Base-by-base conservation (phyloP, 805 yeast genomes). In the Naumovozyma dairenensis region DNA sequence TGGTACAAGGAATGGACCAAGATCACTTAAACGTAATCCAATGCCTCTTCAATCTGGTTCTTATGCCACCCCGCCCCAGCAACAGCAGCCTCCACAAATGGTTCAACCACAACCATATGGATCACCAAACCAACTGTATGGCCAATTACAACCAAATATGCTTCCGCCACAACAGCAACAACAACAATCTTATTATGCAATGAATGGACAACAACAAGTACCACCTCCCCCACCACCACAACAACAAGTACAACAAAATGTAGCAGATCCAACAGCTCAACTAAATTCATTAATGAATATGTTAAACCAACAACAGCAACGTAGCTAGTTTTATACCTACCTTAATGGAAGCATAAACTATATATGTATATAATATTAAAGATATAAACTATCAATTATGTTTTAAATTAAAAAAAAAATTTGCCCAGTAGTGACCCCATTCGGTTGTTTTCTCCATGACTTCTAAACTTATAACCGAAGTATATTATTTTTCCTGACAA, bases 1-100 rank as follows among this genome's bases (percentile, higher is more conserved):
- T 57, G 76, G 84, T 14, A 73, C 86, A 4, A 73, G 82, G 61
- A 78, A 80, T 57, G 94, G 94, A 4, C 94, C 94, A 21, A 76
- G 79, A 52, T 80, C 93, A 3, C 78, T 80, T 36, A 69, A 67
- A 46, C 77, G 79, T 2, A 77, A 76, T 42, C 40, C 40, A 7
- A 10, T 14, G 8, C 26, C 26, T 24, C n/a, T n/a, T n/a, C n/a
- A n/a, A n/a, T n/a, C n/a, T n/a, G n/a, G n/a, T n/a, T 14, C 26
- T 6, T 6, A 12, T 7, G 13, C 7, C 13, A 29, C 31, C 5
- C 35, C 40, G 7, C 31, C 74, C 33, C 65, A 71, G 47, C 63
- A 66, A 29, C 53, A 45, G 38, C 32, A 22, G 21, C 37, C 33
- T 27, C 36, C 29, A 12, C 22, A 28, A 25, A 36, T 32, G 14